A percentile compares a stretch with the other conserved stretches of the same genome.
Conservation (phyloP, 2,329 filamentous ascomycete genomes). For the Lachnellula hyalina region DNA sequence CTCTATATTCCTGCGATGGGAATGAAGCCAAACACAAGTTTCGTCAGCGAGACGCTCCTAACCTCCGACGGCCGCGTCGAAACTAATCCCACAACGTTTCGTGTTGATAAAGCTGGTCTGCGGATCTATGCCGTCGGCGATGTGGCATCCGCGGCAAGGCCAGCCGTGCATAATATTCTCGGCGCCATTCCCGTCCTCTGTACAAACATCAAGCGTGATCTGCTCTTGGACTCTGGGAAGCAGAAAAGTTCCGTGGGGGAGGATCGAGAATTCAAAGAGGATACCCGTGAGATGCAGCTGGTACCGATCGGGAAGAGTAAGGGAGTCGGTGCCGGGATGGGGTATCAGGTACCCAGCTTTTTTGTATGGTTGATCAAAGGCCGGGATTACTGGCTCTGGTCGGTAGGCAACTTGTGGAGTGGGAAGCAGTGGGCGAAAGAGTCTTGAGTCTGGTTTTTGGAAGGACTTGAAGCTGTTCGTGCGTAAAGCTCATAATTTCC, state of each 20-base stretch:
- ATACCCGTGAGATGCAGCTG: conserved; percentile 40
- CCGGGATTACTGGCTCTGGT: conserved; percentile 48
- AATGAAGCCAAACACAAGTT: conserved; percentile 37
- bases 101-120: conserved; percentile 33
- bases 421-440: conserved; percentile 47
- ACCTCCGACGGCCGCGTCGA: conserved; percentile 35
- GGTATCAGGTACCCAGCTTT: conserved; percentile 39
- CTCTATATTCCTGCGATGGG: conserved; percentile 45
- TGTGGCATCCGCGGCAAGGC: conserved; percentile 35
- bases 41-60: conserved; percentile 32
- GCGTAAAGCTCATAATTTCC: too few relatives aligned
- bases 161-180: conserved; percentile 39
- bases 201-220: conserved; percentile 45
- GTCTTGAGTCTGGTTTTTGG: conserved; percentile 32
- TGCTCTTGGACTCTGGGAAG: conserved; percentile 35
- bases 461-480: too few relatives aligned
- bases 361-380: conserved; percentile 46
- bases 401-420: conserved; percentile 42
- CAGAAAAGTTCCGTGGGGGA: conserved; percentile 13
- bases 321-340: conserved; percentile 41
- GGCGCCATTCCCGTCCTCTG: conserved; percentile 39
- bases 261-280: conserved; percentile 37
- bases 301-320: conserved; percentile 42
- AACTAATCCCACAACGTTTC: conserved; percentile 35
- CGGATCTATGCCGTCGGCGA: conserved; percentile 45